phyloP scores from a whole-genome alignment of 331 rosid genomes.

The Erythrophleum ivorense region DNA sequence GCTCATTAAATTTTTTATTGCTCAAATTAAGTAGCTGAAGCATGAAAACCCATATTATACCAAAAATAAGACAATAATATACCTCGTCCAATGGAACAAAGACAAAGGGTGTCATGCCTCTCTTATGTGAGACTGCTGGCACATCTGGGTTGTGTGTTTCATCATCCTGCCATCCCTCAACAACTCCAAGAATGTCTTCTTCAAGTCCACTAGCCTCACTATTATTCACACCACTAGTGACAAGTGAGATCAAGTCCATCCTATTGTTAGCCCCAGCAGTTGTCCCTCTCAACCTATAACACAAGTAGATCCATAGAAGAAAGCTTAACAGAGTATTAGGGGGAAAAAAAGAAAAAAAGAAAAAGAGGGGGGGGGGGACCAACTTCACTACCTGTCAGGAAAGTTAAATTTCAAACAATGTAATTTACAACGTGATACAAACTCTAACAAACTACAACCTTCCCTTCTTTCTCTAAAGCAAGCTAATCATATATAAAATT shows the following conservation, averaged over 20 bases:
- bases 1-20: constrained; percentile 19
- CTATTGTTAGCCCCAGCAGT: constrained; percentile 84
- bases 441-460: neutral
- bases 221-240: constrained; percentile 80
- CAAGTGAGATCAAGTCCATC: constrained; percentile 92
- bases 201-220: constrained; percentile 65
- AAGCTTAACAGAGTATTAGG: constrained; percentile 17
- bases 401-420: constrained; percentile 15
- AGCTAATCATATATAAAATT: constrained; percentile 18
- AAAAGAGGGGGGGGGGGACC: no score
- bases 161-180: constrained; percentile 92
- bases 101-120: constrained; percentile 90
- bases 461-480: neutral
- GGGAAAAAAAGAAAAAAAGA: neutral
- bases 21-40: constrained; percentile 19
- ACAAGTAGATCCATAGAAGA: constrained; percentile 26
- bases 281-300: constrained; percentile 82
- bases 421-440: neutral
- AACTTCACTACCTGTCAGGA: neutral
- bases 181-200: constrained; percentile 88
- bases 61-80: constrained; percentile 28
- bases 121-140: constrained; percentile 86
- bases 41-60: constrained; percentile 9
- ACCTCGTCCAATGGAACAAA: constrained; percentile 92
- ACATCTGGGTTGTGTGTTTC: constrained; percentile 98